Evolutionary conservation across 768 basidiomycete species (phyloP), one percentile per base, ranked within the genome.

Genomic region (Pisolithus microcarpus): DNA sequence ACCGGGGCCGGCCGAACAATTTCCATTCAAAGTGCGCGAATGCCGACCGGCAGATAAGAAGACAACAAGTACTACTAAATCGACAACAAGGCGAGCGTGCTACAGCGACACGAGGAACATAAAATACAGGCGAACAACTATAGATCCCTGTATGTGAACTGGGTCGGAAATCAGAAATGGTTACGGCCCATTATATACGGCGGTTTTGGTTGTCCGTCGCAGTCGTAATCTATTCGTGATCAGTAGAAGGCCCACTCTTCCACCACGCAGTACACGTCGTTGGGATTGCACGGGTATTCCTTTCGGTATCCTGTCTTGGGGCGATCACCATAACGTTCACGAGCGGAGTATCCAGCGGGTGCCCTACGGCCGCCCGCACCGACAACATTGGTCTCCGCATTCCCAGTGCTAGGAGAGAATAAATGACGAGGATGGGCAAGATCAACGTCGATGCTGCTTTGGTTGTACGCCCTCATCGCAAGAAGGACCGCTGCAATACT

Each of bases 211-310:
- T 13, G 38, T 38, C 38, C 39, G 39, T 11, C 7, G 7, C n/a
- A 26, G 3, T 44, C 26, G 15, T 44, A 26, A 44, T 8, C 16
- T 18, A 16, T 31, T 46, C 16, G 15, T 46, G 18, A 46, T 69
- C 50, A 67, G 38, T 67, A 80, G 61, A 73, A 81, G 15, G 70
- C 75, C 74, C 78, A 86, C 63, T 87, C 85, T 57, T 89, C 87
- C 10, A 82, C 76, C 26, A 87, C 73, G 60, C 87, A 89, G 56
- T 85, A 82, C 34, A 73, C 69, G 52, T 81, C 82, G 54, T 82
- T 79, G 40, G 70, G 70, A 49, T 70, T 69, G 65, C 87, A 87
- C 2, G 79, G 77, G 55, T 75, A 74, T 31, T 79, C 78, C 57
- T 54, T 67, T 21, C 64, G 60, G 54, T 61, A 67, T 64, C 69